phyloP scores from a whole-genome alignment of 2,329 filamentous ascomycete genomes.

The Xylaria sp. region DNA sequence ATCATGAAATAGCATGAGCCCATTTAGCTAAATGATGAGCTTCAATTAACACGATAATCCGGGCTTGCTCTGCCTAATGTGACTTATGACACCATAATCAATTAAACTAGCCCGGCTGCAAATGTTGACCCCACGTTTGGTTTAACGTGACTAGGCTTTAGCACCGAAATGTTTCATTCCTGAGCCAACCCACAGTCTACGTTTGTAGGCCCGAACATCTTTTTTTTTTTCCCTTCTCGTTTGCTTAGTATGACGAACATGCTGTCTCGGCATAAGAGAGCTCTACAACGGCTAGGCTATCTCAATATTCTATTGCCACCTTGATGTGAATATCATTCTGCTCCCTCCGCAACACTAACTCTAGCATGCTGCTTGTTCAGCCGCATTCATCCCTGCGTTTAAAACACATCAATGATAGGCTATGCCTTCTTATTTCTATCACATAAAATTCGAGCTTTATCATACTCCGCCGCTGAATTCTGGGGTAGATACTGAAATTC shows the following conservation, averaged over 20 bases:
- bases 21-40: constrained; percentile 18
- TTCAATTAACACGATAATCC: neutral
- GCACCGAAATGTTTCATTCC: neutral
- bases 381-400: constrained; percentile 10
- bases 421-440: constrained; percentile 73
- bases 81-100: neutral
- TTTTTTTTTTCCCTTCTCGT: neutral
- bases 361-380: constrained; percentile 21
- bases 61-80: neutral
- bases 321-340: constrained; percentile 28
- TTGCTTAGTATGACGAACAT: constrained; percentile 29
- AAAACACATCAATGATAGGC: constrained; percentile 43
- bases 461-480: constrained; percentile 55
- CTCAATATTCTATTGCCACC: constrained; percentile 42
- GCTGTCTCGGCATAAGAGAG: constrained; percentile 28
- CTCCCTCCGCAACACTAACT: neutral
- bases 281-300: constrained; percentile 23
- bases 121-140: neutral
- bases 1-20: constrained; percentile 23
- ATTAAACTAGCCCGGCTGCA: neutral
- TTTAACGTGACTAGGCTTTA: neutral
- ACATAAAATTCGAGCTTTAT: constrained; percentile 75
- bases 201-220: neutral
- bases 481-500: constrained; percentile 27
- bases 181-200: neutral